A percentile compares a stretch with the other conserved stretches of the same genome.
These are phyloP conservation scores for Argentina anserina DNA, from an alignment of 306 rosid genomes.

Conservation along the genomic window DNA sequence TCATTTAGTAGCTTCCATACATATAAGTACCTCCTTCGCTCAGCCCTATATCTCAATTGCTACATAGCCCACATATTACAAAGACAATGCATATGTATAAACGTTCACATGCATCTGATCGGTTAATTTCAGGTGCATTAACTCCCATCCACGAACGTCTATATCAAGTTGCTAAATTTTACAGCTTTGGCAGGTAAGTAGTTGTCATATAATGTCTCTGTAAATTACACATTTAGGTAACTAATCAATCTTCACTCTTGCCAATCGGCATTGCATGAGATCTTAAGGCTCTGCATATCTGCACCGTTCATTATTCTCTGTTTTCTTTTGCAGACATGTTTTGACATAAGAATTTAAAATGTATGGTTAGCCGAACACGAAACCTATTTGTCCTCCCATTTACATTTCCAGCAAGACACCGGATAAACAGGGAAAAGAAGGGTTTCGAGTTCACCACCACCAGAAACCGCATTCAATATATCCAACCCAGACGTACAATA, in stretches of 20 bases:
- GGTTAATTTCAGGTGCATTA: conserved; percentile 37
- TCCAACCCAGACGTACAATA: conserved; percentile 37
- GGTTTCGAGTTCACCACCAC: conserved; percentile 71
- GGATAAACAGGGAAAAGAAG: conserved; percentile 66
- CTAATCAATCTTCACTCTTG: not conserved
- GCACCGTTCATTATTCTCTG: conserved; percentile 25
- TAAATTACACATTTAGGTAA: conserved; percentile 38
- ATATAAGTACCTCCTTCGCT: not conserved
- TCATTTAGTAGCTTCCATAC: conserved; percentile 17
- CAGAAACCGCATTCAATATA: conserved; percentile 46
- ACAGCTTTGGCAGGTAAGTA: conserved; percentile 44
- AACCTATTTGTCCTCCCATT: conserved; percentile 42
- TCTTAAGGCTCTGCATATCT: conserved; percentile 22
- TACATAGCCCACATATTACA: conserved; percentile 25
- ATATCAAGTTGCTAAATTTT: conserved; percentile 42
- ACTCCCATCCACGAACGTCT: conserved; percentile 61
- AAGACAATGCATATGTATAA: conserved; percentile 32
- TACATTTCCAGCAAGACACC: conserved; percentile 67
- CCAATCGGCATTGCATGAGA: not conserved
- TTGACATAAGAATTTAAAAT: not conserved
- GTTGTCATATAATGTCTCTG: conserved; percentile 44
- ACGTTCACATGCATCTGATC: conserved; percentile 39
- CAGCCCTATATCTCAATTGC: conserved; percentile 22
- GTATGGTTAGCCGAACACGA: conserved; percentile 54
- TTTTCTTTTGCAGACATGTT: conserved; percentile 32